Conservation (phyloP, 345 rosid species). For the Eutrema yunnanense region DNA sequence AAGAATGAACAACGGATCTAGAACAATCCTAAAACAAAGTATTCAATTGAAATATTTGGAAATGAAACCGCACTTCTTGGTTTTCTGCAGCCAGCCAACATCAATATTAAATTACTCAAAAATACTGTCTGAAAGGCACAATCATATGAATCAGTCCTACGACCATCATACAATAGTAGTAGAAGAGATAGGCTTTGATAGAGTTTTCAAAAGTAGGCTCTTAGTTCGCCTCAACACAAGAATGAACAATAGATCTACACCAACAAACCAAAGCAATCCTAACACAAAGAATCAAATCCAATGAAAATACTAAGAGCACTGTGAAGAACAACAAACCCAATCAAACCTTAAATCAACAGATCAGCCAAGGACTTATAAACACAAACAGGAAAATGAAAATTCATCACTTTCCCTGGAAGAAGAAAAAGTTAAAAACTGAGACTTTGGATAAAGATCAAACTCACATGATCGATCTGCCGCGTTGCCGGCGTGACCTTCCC, state of each 20-base stretch:
- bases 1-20: background rate
- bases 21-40: background rate
- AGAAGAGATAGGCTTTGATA: background rate
- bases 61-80: background rate
- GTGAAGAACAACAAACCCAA: background rate
- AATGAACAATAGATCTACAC: conserved; percentile 1
- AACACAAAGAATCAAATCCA: background rate
- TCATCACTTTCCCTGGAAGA: background rate
- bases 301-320: background rate
- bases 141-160: background rate
- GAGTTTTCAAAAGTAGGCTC: background rate
- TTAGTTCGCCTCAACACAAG: background rate
- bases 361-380: background rate
- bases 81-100: background rate
- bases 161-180: background rate
- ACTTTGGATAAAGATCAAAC: conserved; percentile 12
- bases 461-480: conserved; percentile 95
- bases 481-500: conserved; percentile 95
- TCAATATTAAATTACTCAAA: background rate
- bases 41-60: background rate
- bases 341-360: background rate
- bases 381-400: background rate
- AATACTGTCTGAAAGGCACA: background rate
- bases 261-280: background rate
- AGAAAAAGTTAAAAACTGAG: background rate